A percentile compares a stretch with the other conserved stretches of the same genome.
Conservation (phyloP, 495 filamentous ascomycete genomes). For the Zalerion maritima region DNA sequence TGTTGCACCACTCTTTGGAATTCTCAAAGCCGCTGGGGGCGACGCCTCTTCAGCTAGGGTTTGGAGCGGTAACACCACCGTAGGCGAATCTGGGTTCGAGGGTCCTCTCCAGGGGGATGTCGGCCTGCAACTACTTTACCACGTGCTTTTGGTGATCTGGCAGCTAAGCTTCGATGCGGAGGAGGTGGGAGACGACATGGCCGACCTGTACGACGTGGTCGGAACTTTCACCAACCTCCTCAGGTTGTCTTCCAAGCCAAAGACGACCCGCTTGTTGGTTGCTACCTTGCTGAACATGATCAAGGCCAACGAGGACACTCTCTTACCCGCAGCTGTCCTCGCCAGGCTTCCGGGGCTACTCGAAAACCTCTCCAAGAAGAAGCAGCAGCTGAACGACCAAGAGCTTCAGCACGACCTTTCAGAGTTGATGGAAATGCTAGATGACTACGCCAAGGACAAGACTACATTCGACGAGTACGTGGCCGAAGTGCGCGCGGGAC, state of each 20-base stretch:
- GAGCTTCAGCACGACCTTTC: constrained; percentile 81
- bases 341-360: constrained; percentile 71
- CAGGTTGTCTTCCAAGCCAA: constrained; percentile 89
- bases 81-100: constrained; percentile 40
- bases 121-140: constrained; percentile 86
- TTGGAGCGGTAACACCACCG: constrained; percentile 47
- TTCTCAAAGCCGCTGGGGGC: constrained; percentile 60
- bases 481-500: constrained; percentile 73
- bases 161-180: constrained; percentile 85
- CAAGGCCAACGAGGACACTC: constrained; percentile 52
- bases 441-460: constrained; percentile 89
- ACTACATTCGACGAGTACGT: constrained; percentile 96
- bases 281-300: constrained; percentile 82
- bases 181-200: constrained; percentile 69
- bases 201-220: constrained; percentile 83
- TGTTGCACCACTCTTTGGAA: constrained; percentile 64
- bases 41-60: constrained; percentile 51
- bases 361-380: constrained; percentile 61
- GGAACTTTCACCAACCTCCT: constrained; percentile 81
- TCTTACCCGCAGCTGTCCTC: constrained; percentile 70
- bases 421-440: constrained; percentile 59
- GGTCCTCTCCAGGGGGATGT: constrained; percentile 63
- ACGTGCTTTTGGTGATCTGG: constrained; percentile 85
- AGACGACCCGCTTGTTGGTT: constrained; percentile 83
- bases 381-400: constrained; percentile 73